Conservation (phyloP, 2,329 filamentous ascomycete species). For the Mollisia scopiformis region DNA sequence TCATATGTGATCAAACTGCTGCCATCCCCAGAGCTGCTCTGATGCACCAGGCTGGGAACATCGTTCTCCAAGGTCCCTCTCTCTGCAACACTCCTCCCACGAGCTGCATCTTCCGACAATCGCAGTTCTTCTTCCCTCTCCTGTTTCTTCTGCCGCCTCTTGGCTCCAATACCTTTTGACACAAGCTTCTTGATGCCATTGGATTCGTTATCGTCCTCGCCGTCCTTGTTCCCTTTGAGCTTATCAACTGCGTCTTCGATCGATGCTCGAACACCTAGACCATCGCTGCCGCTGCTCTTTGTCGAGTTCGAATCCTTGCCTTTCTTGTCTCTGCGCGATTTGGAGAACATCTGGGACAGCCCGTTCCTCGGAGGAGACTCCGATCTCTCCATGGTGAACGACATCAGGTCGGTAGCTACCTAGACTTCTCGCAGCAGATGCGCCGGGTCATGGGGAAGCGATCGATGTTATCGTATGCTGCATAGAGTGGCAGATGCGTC, state of each 20-base stretch:
- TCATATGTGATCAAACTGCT: conserved; percentile 36
- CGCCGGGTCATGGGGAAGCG: not conserved
- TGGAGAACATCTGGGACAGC: conserved; percentile 32
- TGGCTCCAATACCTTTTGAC: conserved; percentile 52
- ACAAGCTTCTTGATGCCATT: conserved; percentile 54
- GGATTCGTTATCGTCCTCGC: conserved; percentile 26
- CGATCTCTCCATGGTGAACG: conserved; percentile 35
- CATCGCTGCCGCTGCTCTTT: conserved; percentile 25
- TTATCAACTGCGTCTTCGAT: conserved; percentile 31
- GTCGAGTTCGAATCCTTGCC: conserved; percentile 31
- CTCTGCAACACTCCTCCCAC: conserved; percentile 37
- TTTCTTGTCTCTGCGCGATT: conserved; percentile 28
- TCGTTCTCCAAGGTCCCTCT: conserved; percentile 36
- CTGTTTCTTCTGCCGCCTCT: conserved; percentile 52
- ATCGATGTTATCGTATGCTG: not conserved
- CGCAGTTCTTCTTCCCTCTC: conserved; percentile 43
- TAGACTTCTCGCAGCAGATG: not conserved
- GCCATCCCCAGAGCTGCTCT: conserved; percentile 25
- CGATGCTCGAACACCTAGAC: conserved; percentile 24
- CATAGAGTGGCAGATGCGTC: not conserved
- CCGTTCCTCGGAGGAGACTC: conserved; percentile 29
- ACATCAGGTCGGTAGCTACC: conserved; percentile 6
- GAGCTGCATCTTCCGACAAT: conserved; percentile 38
- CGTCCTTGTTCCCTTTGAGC: conserved; percentile 22
- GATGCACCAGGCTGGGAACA: not conserved